Base-by-base conservation (phyloP, 2,329 filamentous ascomycete genomes). In the Exophiala sp. region DNA sequence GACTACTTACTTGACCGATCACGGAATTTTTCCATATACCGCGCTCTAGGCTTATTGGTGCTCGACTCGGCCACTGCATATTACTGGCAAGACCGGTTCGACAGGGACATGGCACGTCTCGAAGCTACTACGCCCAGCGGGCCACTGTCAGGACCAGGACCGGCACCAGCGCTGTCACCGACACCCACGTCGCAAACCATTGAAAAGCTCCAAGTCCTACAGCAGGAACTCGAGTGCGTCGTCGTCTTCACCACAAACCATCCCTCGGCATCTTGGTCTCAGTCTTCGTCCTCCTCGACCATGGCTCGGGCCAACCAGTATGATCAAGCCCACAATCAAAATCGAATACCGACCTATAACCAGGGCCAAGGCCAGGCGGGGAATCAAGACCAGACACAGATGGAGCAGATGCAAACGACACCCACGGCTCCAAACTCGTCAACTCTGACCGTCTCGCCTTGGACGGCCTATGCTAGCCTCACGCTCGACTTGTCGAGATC, bases 21-120 rank as follows among this genome's bases (percentile, higher is more conserved):
- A 13, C 56, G 66, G 29, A 42, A 63, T 9, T 40, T 60, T 6
- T 81, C 77, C 3, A 63, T 66, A 24, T 61, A 70, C 22, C 69
- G 75, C 1, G 62, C 64, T 0, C 58, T 83, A 1, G 70, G 73
- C 37, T 67, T 75, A 24, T 64, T 83, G 11, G 62, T 79, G 19
- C 60, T 84, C 5, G 77, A 81, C 61, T 76, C 75, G 47, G 70
- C 74, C 3, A 75, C 73, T 21, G 68, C 75, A 0, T 83, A 82
- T 62, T 70, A 74, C 64, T 79, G 75, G 74, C 71, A 74, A 57
- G 70, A 76, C 45, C 69, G 71, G 29, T 60, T 71, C 19, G 66
- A 68, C 30, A 68, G 72, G 11, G 72, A 74, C 46, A 68, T 70
- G 18, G 62, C 68, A 3, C 66, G 67, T 13, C 64, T 65, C 0